phyloP scores from a whole-genome alignment of 75 land plant genomes.

The Sequoia sempervirens region DNA sequence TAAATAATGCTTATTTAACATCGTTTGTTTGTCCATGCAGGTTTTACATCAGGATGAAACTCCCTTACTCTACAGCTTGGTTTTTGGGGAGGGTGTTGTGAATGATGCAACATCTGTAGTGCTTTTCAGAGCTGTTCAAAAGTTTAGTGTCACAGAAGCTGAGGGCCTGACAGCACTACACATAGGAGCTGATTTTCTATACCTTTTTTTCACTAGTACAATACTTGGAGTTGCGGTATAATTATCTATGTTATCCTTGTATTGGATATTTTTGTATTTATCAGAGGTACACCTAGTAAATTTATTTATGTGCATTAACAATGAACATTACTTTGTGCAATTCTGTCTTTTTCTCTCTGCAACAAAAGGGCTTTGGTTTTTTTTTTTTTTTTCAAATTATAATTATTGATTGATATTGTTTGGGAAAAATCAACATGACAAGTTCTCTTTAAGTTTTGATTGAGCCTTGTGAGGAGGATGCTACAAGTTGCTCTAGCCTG shows the following conservation, averaged over 20 bases:
- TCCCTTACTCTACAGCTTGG: constrained; percentile 73
- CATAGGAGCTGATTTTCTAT: constrained; percentile 42
- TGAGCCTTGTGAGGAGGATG: background rate
- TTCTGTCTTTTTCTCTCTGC: background rate
- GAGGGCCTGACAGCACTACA: constrained; percentile 33
- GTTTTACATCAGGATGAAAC: constrained; percentile 79
- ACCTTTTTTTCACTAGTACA: constrained; percentile 57
- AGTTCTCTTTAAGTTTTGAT: background rate
- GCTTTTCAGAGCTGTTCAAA: constrained; percentile 73
- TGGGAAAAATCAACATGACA: background rate
- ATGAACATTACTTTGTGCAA: background rate
- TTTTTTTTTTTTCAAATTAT: constrained; percentile 14
- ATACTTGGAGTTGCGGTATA: constrained; percentile 62
- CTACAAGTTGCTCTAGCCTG: no score
- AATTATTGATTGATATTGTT: background rate
- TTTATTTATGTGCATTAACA: background rate
- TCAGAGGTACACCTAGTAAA: background rate
- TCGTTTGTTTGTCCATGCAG: constrained; percentile 21
- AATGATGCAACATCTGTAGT: constrained; percentile 88
- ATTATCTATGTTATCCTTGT: background rate
- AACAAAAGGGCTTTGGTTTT: background rate
- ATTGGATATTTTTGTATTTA: background rate
- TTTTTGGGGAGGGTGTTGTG: constrained; percentile 87
- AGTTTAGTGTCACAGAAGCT: constrained; percentile 34
- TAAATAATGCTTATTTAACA: background rate